Conservation (phyloP, 306 rosid genomes). For the Styphnolobium japonicum region DNA sequence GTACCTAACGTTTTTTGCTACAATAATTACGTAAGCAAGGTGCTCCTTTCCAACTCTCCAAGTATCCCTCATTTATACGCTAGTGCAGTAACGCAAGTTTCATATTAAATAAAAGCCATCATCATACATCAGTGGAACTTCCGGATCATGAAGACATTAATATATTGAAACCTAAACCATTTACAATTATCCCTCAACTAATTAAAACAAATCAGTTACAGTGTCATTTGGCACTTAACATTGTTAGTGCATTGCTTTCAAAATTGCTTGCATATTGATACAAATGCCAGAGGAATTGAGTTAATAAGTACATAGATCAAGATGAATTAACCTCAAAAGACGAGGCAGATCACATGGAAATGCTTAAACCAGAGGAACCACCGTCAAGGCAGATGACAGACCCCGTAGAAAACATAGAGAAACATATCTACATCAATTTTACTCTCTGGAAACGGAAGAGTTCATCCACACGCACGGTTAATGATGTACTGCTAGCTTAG, state of each 20-base stretch:
- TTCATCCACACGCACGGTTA: slow-evolving; percentile 1
- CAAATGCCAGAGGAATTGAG: background rate
- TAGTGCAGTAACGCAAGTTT: background rate
- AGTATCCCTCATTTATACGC: background rate
- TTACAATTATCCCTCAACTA: background rate
- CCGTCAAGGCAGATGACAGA: background rate
- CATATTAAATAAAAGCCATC: background rate
- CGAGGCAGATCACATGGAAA: slow-evolving; percentile 3
- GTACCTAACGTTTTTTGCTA: background rate
- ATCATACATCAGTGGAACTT: background rate
- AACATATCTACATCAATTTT: slow-evolving; percentile 30
- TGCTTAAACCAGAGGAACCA: slow-evolving; percentile 12
- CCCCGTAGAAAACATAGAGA: slow-evolving; percentile 9
- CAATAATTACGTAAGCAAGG: background rate
- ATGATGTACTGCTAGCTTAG: slow-evolving; percentile 16
- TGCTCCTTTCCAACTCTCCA: background rate
- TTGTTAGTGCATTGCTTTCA: slow-evolving; percentile 12
- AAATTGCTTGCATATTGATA: slow-evolving; percentile 24
- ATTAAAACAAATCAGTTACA: background rate
- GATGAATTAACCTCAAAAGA: slow-evolving; percentile 18
- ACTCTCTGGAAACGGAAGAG: background rate
- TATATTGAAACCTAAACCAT: background rate
- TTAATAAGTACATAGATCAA: background rate
- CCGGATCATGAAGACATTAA: background rate
- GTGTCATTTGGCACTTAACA: background rate